Evolutionary conservation across 345 rosid genomes (phyloP).

Genomic region (Stellera chamaejasme): DNA sequence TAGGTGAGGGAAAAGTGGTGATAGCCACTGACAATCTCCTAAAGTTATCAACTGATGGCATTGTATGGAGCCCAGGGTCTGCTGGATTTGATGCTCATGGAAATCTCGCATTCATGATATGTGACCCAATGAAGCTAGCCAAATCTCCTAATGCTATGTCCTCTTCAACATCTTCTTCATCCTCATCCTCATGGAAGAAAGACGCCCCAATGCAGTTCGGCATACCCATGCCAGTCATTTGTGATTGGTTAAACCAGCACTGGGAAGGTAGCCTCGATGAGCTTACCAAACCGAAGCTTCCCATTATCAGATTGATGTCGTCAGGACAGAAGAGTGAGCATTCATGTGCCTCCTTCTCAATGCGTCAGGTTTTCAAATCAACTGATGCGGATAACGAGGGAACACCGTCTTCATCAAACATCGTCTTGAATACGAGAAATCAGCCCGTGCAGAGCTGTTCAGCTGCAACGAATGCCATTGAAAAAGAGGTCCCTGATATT

Average conservation of each 20-base stretch:
- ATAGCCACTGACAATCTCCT: slow-evolving; percentile 93
- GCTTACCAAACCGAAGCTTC: slow-evolving; percentile 73
- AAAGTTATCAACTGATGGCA: slow-evolving; percentile 77
- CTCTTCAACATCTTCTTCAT: slow-evolving; percentile 50
- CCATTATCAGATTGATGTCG: slow-evolving; percentile 83
- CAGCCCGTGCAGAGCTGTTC: slow-evolving; percentile 38
- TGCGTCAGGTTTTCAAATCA: slow-evolving; percentile 71
- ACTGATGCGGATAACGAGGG: slow-evolving; percentile 35
- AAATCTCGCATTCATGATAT: slow-evolving; percentile 91
- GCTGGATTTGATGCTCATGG: slow-evolving; percentile 93
- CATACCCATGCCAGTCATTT: slow-evolving; percentile 81
- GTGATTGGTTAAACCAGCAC: slow-evolving; percentile 96
- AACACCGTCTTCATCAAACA: slow-evolving; percentile 50
- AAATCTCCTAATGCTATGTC: slow-evolving; percentile 79
- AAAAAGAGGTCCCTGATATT: slow-evolving; percentile 47
- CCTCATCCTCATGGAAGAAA: slow-evolving; percentile 69
- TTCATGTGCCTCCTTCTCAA: slow-evolving; percentile 81
- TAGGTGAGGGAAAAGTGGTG: slow-evolving; percentile 89
- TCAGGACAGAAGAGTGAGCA: slow-evolving; percentile 85
- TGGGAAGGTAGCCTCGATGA: slow-evolving; percentile 98
- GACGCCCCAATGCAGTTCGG: slow-evolving; percentile 71
- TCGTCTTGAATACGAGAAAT: slow-evolving; percentile 27
- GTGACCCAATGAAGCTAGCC: slow-evolving; percentile 95
- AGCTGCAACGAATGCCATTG: slow-evolving; percentile 19
- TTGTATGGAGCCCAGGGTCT: slow-evolving; percentile 76